Conservation (phyloP, 768 basidiomycete genomes). For the Tubosaeta sp. region DNA sequence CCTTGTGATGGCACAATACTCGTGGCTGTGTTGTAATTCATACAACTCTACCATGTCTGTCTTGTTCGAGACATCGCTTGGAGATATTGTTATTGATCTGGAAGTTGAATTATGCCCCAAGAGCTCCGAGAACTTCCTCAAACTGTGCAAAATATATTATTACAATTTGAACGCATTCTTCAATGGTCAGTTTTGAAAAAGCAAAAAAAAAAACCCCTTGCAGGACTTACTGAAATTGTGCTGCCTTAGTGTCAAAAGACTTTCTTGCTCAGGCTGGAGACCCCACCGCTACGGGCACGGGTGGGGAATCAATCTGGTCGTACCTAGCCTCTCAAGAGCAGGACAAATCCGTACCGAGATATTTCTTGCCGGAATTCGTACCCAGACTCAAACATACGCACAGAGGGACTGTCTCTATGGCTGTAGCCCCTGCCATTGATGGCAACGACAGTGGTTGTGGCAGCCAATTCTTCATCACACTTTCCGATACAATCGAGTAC, state of each 20-base stretch:
- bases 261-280: slow-evolving; percentile 97
- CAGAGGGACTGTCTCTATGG: slow-evolving; percentile 96
- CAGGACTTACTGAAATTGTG: not conserved
- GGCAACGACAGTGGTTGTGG: slow-evolving; percentile 77
- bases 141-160: slow-evolving; percentile 95
- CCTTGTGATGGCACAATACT: too few species aligned
- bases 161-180: slow-evolving; percentile 98
- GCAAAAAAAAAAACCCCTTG: not conserved
- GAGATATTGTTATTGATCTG: slow-evolving; percentile 95
- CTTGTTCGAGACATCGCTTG: slow-evolving; percentile 92
- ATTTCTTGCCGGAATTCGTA: slow-evolving; percentile 81
- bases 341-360: slow-evolving; percentile 50
- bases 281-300: slow-evolving; percentile 90
- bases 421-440: slow-evolving; percentile 78
- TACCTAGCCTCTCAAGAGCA: slow-evolving; percentile 49
- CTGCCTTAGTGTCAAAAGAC: slow-evolving; percentile 80
- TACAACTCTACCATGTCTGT: slow-evolving; percentile 67
- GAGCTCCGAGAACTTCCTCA: slow-evolving; percentile 94
- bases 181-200: slow-evolving; percentile 65
- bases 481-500: slow-evolving; percentile 88
- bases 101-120: slow-evolving; percentile 88
- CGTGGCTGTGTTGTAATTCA: not conserved
- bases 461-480: slow-evolving; percentile 95
- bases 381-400: slow-evolving; percentile 79
- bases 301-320: slow-evolving; percentile 89